Conservation (phyloP, 768 basidiomycete species). For the Amanita subjunquillea region DNA sequence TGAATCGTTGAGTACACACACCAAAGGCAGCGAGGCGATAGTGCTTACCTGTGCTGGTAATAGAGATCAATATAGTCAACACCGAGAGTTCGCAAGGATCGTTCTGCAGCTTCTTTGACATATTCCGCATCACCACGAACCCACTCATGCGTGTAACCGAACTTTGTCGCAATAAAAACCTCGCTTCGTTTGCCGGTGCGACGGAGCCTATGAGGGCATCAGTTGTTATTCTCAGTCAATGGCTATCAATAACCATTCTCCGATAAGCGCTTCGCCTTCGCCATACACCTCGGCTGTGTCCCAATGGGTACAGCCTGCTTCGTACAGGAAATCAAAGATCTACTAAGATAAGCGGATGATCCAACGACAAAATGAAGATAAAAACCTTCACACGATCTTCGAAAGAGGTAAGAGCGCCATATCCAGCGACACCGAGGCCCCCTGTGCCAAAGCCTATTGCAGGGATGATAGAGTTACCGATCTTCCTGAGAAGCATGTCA, state of each 20-base stretch:
- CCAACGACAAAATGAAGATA: background rate
- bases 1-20: background rate
- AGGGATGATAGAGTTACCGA: slow-evolving; percentile 33
- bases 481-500: slow-evolving; percentile 16
- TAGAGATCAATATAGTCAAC: slow-evolving; percentile 27
- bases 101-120: slow-evolving; percentile 21
- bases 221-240: background rate
- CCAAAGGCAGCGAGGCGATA: background rate
- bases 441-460: slow-evolving; percentile 54
- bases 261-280: slow-evolving; percentile 30
- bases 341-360: slow-evolving; percentile 5
- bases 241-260: slow-evolving; percentile 26
- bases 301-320: slow-evolving; percentile 34
- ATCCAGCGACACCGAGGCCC: slow-evolving; percentile 37
- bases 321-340: slow-evolving; percentile 31
- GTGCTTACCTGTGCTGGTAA: slow-evolving; percentile 24
- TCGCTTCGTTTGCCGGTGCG: slow-evolving; percentile 36
- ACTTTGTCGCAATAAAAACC: slow-evolving; percentile 56
- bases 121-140: slow-evolving; percentile 26
- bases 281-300: slow-evolving; percentile 39
- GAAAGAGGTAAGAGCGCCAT: slow-evolving; percentile 34
- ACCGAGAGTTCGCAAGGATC: slow-evolving; percentile 23
- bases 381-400: slow-evolving; percentile 50
- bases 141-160: slow-evolving; percentile 11
- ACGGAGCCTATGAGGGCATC: slow-evolving; percentile 27